These are phyloP conservation scores for Solanum etuberosum DNA, from an alignment of 257 asterid species.

Conservation along the genomic window DNA sequence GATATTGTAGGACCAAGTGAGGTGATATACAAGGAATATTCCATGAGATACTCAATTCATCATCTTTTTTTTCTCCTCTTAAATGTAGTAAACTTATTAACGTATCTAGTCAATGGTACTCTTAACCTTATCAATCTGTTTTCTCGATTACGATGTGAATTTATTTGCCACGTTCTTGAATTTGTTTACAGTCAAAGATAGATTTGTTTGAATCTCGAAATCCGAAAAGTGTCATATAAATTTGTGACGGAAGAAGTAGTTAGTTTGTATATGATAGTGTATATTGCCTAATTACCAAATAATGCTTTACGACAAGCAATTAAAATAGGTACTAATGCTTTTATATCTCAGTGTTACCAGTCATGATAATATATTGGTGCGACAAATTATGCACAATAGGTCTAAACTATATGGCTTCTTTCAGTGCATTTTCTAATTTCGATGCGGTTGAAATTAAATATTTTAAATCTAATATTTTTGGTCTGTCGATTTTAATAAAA, in stretches of 20 bases:
- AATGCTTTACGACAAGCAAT: neutral
- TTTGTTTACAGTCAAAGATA: too few relatives aligned
- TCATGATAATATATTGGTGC: neutral
- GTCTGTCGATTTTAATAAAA: too few relatives aligned
- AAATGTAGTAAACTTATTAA: neutral
- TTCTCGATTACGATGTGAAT: neutral
- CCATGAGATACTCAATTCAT: neutral
- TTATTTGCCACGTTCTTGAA: neutral
- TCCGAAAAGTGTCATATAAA: too few relatives aligned
- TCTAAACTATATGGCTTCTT: neutral
- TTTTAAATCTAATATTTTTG: too few relatives aligned
- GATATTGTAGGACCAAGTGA: neutral
- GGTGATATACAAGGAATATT: neutral
- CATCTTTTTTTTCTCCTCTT: neutral
- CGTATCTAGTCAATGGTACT: neutral
- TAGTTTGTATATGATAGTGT: neutral
- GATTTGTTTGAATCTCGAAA: too few relatives aligned
- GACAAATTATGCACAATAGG: neutral
- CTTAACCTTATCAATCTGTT: neutral
- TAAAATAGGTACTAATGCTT: neutral
- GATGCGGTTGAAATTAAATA: too few relatives aligned
- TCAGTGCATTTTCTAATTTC: neutral
- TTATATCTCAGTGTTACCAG: neutral
- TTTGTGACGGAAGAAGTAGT: too few relatives aligned
- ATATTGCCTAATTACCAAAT: neutral